phyloP scores from a whole-genome alignment of 2,329 filamentous ascomycete genomes.

The Nectriaceae sp. region DNA sequence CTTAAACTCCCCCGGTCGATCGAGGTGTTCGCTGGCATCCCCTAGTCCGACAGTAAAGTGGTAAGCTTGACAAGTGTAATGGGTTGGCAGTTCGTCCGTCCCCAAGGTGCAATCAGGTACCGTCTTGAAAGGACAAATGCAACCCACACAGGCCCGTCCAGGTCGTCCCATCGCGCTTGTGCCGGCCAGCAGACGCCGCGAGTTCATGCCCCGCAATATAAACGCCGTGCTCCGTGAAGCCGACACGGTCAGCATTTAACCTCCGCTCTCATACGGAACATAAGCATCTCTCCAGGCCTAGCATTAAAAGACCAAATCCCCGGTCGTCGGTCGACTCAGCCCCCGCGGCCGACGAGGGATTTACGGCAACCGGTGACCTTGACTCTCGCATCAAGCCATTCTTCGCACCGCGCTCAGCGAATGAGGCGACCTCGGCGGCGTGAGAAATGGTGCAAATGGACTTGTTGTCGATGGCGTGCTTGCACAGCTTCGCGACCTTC shows the following conservation, averaged over 20 bases:
- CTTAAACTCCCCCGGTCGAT: not conserved
- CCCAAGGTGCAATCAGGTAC: no score
- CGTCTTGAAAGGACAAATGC: not conserved
- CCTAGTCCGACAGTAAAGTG: not conserved
- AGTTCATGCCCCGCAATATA: not conserved
- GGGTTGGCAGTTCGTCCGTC: not conserved
- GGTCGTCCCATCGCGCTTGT: not conserved
- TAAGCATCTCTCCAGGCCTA: not conserved
- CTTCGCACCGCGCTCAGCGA: slow-evolving; percentile 6
- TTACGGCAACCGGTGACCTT: slow-evolving; percentile 4
- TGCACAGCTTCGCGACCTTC: slow-evolving; percentile 11
- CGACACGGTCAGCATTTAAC: not conserved
- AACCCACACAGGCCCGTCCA: not conserved
- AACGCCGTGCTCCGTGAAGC: not conserved
- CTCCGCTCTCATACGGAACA: not conserved
- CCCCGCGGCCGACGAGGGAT: slow-evolving; percentile 15
- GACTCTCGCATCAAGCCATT: slow-evolving; percentile 11
- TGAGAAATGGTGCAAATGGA: not conserved
- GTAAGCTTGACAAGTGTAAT: not conserved
- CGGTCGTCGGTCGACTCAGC: slow-evolving; percentile 2
- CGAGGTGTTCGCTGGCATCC: not conserved
- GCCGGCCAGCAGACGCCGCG: not conserved
- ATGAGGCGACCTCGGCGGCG: slow-evolving; percentile 13
- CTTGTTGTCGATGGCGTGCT: slow-evolving; percentile 24
- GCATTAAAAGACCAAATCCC: no score